These are phyloP conservation scores for Lyophyllum atratum DNA, from an alignment of 768 basidiomycete species.

Conservation along the genomic window DNA sequence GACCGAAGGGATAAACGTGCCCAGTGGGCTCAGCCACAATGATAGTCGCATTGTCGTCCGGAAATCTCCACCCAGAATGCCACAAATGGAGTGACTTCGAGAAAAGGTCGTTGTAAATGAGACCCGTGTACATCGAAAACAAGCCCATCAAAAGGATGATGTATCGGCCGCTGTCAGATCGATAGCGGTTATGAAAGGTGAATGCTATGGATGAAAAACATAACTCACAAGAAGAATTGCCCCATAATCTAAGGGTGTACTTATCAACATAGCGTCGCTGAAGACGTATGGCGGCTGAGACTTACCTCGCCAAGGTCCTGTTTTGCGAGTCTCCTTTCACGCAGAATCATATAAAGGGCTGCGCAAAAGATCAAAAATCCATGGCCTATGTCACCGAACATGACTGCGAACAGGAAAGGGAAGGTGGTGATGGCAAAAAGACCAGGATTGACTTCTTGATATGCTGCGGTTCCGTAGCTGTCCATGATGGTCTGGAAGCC, in stretches of 20 bases:
- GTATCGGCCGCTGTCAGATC: conserved; percentile 81
- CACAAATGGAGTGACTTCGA: conserved; percentile 89
- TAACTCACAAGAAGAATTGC: conserved; percentile 89
- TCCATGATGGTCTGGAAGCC: conserved; percentile 99
- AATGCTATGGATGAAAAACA: background rate
- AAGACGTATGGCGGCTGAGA: background rate
- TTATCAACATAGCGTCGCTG: background rate
- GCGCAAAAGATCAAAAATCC: conserved; percentile 79
- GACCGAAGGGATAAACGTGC: conserved; percentile 85
- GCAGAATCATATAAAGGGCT: conserved; percentile 82
- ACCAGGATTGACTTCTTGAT: conserved; percentile 97
- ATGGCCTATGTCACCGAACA: conserved; percentile 99
- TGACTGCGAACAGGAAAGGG: conserved; percentile 98
- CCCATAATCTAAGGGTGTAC: conserved; percentile 61
- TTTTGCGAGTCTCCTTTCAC: conserved; percentile 80
- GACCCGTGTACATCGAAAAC: conserved; percentile 94
- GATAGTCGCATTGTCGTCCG: conserved; percentile 44
- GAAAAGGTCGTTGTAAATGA: conserved; percentile 99
- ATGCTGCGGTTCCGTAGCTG: conserved; percentile 90
- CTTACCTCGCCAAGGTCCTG: conserved; percentile 73
- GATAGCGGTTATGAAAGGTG: conserved; percentile 7
- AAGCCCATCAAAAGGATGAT: conserved; percentile 98
- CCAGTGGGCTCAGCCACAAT: conserved; percentile 59
- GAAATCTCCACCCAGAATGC: conserved; percentile 86
- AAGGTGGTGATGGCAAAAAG: conserved; percentile 90